A percentile compares a stretch with the other conserved stretches of the same genome.
Conservation (phyloP, 345 rosid genomes). For the Theobroma cacao region DNA sequence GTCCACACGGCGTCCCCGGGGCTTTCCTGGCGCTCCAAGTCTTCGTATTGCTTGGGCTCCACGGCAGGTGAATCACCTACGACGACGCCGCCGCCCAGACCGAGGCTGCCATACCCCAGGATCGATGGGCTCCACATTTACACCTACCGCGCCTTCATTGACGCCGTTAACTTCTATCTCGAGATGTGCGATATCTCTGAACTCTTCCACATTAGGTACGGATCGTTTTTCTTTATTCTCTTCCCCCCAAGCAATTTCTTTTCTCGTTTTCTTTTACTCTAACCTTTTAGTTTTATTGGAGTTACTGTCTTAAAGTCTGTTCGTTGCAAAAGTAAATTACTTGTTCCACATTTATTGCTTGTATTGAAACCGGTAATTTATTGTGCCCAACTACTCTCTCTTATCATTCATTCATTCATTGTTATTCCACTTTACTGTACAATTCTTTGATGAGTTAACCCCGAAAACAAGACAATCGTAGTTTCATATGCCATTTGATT, state of each 20-base stretch:
- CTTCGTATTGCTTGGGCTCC: not conserved
- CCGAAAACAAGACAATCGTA: not conserved
- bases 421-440: not conserved
- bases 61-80: not conserved
- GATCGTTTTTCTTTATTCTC: not conserved
- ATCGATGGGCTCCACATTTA: conserved; percentile 55
- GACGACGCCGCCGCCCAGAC: conserved; percentile 24
- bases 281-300: not conserved
- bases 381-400: not conserved
- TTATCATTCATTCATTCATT: not conserved
- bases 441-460: not conserved
- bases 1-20: conserved; percentile 17
- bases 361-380: not conserved
- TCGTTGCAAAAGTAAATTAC: not conserved
- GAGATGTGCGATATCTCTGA: conserved; percentile 36
- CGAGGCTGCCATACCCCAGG: conserved; percentile 44
- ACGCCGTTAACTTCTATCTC: conserved; percentile 48
- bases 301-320: not conserved
- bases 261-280: not conserved
- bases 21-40: conserved; percentile 2
- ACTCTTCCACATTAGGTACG: conserved; percentile 50
- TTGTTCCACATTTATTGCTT: not conserved
- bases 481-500: not conserved
- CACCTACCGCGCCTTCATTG: conserved; percentile 49
- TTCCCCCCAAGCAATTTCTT: not conserved